Base-by-base conservation (phyloP, 2,329 filamentous ascomycete species). In the Mycocentrospora acerina region DNA sequence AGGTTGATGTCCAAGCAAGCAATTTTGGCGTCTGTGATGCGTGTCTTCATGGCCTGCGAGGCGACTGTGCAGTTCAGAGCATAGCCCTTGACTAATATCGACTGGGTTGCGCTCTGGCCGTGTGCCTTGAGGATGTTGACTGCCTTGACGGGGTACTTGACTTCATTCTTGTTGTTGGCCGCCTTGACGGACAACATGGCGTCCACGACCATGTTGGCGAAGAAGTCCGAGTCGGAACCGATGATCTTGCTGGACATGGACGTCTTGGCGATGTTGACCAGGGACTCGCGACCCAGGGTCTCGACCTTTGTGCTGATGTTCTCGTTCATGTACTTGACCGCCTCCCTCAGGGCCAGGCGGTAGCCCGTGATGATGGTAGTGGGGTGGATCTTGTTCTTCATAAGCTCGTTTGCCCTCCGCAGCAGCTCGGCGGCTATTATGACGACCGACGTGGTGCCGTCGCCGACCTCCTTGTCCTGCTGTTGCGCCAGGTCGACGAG, bases 201-300 rank as follows among this genome's bases (percentile, higher is more conserved):
- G 70, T 98, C 91, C 34, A 98, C 93, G 10, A 90, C 90, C 86
- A 98, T 94, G 72, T 93, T 87, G 56, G 91, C 83, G 65, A 98
- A 98, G 76, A 98, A 98, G 51, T 95, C 90, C 10, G 88, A 90
- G 71, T 98, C 93, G 40, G 87, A 76, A 41, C 93, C 93, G 67
- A 98, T 97, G 64, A 98, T 94, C 76, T 98, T 98, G 78, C 88
- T 95, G 36, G 90, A 96, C 91, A 98, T 98, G 62, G 90, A 96
- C 14, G 93, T 98, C 77, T 91, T 97, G 48, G 93, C 93, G 66
- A 98, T 96, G 73, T 82, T 96, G 63, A 97, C 70, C 55, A 98
- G 80, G 44, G 88, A 93, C 48, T 97, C 93, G 46, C 88, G 84
- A 44, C 90, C 90, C 37, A 98, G 80, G 44, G 85, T 82, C 63